Base-by-base conservation (phyloP, 305 asterid species). In the Euphrasia arctica region DNA sequence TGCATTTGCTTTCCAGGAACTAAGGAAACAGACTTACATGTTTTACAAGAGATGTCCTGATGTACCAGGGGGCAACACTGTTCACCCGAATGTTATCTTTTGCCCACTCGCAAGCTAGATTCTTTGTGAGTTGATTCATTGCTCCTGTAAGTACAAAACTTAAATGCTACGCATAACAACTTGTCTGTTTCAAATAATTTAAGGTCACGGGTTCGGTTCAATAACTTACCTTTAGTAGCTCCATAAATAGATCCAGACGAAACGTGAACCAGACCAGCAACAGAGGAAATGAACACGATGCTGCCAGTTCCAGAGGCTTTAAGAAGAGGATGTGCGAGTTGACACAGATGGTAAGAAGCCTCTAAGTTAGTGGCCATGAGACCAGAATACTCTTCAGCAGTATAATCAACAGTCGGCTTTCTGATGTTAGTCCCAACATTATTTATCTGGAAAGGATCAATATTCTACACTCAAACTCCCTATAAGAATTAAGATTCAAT, bases 41-140 rank as follows among this genome's bases (percentile, higher is more conserved):
- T 79, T 85, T 80, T 60, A 86, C 95, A 32, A 90, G 87, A 15
- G 98, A 74, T 61, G 98, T 92, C 70, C 66, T 85, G 85, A 84
- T 90, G 67, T 87, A 92, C 96, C 96, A 85, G 3, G 98, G 98
- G 22, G 98, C 95, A 64, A 90, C 95, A 62, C 75, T 71, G 73
- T 92, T 92, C 67, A 92, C 95, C 68, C 97, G 89, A 74, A 92
- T 87, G 68, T 72, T 75, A 73, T 92, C 97, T 75, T 85, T 84
- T 52, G 92, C 98, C 98, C 97, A 92, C 74, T 92, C 98, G 69
- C 97, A 90, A 12, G 98, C 90, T 81, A 92, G 72, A 73, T 92
- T 90, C 64, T 66, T 83, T 9, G 97, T 82, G 49, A 92, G 97
- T 64, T 92, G 98, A 79, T 92, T 90, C 57, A 90, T 81, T 69